These are phyloP conservation scores for Cytidiella melzeri DNA, from an alignment of 768 basidiomycete genomes.

Conservation along the genomic window DNA sequence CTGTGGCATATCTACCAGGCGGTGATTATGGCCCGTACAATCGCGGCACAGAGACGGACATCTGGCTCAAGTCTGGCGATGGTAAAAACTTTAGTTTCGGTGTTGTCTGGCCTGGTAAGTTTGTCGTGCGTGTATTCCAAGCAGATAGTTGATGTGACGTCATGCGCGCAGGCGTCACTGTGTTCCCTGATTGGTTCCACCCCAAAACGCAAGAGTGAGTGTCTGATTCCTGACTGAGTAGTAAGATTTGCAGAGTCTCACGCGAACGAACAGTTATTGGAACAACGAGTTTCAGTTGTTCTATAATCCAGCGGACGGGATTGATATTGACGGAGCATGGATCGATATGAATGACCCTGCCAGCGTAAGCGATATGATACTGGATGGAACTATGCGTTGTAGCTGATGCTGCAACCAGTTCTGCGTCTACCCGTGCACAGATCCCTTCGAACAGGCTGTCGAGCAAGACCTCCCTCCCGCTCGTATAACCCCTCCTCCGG, in stretches of 20 bases:
- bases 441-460: slow-evolving; percentile 54
- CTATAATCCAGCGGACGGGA: slow-evolving; percentile 43
- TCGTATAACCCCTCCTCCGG: slow-evolving; percentile 42
- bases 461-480: slow-evolving; percentile 49
- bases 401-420: slow-evolving; percentile 35
- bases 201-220: slow-evolving; percentile 43
- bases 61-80: slow-evolving; percentile 59
- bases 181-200: slow-evolving; percentile 54
- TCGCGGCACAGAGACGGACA: slow-evolving; percentile 43
- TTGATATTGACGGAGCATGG: slow-evolving; percentile 70
- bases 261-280: slow-evolving; percentile 51
- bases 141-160: too few species aligned
- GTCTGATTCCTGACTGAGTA: background rate
- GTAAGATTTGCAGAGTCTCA: background rate
- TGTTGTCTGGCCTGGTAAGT: slow-evolving; percentile 64
- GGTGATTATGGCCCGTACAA: slow-evolving; percentile 47
- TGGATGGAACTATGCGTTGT: background rate
- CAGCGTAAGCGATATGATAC: slow-evolving; percentile 36
- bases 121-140: slow-evolving; percentile 38
- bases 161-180: background rate
- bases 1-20: slow-evolving; percentile 46
- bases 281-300: slow-evolving; percentile 52
- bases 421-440: slow-evolving; percentile 53
- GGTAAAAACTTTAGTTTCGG: slow-evolving; percentile 48
- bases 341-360: slow-evolving; percentile 75